phyloP scores from a whole-genome alignment of 2,329 filamentous ascomycete genomes.

The Emmonsiellopsis sp. region DNA sequence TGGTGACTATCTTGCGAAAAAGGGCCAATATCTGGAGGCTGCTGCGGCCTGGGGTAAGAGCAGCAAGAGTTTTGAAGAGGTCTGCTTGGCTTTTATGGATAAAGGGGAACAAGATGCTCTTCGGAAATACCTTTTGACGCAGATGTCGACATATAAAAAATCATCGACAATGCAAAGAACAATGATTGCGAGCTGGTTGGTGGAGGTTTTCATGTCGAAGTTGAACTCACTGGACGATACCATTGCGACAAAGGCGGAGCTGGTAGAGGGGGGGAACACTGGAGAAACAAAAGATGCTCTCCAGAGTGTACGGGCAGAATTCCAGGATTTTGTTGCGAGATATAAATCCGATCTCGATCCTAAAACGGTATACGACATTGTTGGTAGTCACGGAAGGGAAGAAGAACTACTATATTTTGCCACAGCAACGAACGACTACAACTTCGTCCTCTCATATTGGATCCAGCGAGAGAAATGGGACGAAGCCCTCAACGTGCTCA shows the following conservation, averaged over 20 bases:
- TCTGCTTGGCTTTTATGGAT: slow-evolving; percentile 84
- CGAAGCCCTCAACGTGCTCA: slow-evolving; percentile 78
- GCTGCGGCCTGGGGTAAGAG: slow-evolving; percentile 88
- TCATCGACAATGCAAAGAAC: slow-evolving; percentile 80
- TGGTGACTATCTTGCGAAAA: slow-evolving; percentile 75
- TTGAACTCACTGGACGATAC: slow-evolving; percentile 90
- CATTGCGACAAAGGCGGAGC: slow-evolving; percentile 78
- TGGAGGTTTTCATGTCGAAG: slow-evolving; percentile 96
- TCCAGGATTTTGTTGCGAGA: slow-evolving; percentile 75
- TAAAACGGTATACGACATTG: slow-evolving; percentile 90
- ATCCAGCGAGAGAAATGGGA: slow-evolving; percentile 88
- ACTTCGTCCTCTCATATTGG: slow-evolving; percentile 95
- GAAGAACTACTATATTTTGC: slow-evolving; percentile 89
- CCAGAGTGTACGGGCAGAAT: slow-evolving; percentile 63
- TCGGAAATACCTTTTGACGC: slow-evolving; percentile 79
- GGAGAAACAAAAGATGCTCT: slow-evolving; percentile 65
- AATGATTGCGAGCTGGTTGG: slow-evolving; percentile 91
- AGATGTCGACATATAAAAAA: slow-evolving; percentile 73
- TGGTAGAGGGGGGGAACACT: slow-evolving; percentile 62
- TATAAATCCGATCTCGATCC: slow-evolving; percentile 82
- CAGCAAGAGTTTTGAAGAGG: slow-evolving; percentile 94
- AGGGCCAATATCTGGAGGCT: slow-evolving; percentile 75
- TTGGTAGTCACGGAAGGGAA: slow-evolving; percentile 90
- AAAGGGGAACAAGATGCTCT: slow-evolving; percentile 82
- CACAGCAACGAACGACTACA: slow-evolving; percentile 78